These are phyloP conservation scores for Daldinia eschscholtzii DNA, from an alignment of 2,329 filamentous ascomycete species.

Conservation along the genomic window DNA sequence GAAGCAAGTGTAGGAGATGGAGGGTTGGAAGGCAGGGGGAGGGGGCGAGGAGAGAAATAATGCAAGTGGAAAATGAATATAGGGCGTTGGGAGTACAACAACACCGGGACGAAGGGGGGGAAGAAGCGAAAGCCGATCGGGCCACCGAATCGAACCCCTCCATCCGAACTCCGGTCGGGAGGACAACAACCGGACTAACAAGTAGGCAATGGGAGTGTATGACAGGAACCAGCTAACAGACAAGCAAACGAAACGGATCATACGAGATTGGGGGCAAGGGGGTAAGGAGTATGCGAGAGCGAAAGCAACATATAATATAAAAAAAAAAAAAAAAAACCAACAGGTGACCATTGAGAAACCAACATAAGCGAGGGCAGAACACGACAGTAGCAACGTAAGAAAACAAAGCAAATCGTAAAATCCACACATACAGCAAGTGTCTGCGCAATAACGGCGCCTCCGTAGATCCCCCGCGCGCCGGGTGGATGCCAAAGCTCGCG, in stretches of 20 bases:
- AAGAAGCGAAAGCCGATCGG: constrained; percentile 18
- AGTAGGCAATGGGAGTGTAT: background rate
- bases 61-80: background rate
- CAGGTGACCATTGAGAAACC: background rate
- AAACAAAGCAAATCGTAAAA: background rate
- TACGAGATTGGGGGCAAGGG: constrained; percentile 1
- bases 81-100: constrained; percentile 6
- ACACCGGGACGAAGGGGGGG: constrained; percentile 1
- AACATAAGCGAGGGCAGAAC: background rate
- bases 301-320: background rate
- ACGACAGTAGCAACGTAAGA: background rate
- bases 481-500: constrained; percentile 92
- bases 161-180: constrained; percentile 30
- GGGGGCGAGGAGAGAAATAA: constrained; percentile 6
- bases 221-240: background rate
- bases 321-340: background rate
- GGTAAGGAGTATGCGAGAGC: background rate
- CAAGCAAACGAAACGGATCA: background rate
- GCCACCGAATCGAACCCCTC: constrained; percentile 20
- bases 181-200: constrained; percentile 1
- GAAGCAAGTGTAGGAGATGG: background rate
- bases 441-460: constrained; percentile 93
- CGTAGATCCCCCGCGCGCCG: constrained; percentile 92
- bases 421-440: constrained; percentile 51
- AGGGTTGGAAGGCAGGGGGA: background rate